These are phyloP conservation scores for Populus trichocarpa DNA, from an alignment of 441 rosid genomes.

Conservation along the genomic window DNA sequence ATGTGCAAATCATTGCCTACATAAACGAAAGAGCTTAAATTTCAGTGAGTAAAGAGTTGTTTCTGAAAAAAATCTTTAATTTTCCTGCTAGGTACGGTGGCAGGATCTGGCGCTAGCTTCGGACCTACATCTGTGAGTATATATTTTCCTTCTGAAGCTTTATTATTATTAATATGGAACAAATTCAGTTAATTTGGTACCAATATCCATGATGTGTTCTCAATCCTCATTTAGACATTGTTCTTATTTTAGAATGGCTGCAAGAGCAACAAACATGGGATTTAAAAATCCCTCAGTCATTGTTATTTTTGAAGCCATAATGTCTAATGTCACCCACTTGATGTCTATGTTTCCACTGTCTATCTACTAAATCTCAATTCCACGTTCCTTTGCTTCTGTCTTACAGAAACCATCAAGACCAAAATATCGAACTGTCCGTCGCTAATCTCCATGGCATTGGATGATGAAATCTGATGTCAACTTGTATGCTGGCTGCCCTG, in stretches of 20 bases:
- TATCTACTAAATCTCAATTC: no score
- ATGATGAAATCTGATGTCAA: constrained; percentile 10
- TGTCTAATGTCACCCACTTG: neutral
- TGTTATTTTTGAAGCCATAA: neutral
- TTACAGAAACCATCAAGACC: constrained; percentile 78
- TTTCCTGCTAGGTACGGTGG: constrained; percentile 43
- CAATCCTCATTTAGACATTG: neutral
- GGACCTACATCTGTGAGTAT: constrained; percentile 72
- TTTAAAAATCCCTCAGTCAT: neutral
- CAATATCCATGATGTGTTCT: neutral
- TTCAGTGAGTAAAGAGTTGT: neutral
- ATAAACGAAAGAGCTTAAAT: neutral
- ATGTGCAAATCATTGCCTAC: neutral
- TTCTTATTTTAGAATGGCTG: neutral
- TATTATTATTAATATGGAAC: neutral
- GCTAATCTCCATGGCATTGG: constrained; percentile 34
- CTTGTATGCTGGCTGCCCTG: constrained; percentile 14
- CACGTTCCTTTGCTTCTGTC: constrained; percentile 4
- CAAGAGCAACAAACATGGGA: neutral
- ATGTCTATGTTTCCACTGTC: constrained; percentile 2
- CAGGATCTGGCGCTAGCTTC: constrained; percentile 86
- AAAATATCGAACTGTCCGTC: constrained; percentile 68
- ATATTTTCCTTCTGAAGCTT: constrained; percentile 7
- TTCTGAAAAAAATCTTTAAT: neutral
- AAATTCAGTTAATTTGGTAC: neutral